A percentile compares a stretch with the other conserved stretches of the same genome.
phyloP scores from a whole-genome alignment of 352 stramenopile genomes.

The Pythium folliculosum region DNA sequence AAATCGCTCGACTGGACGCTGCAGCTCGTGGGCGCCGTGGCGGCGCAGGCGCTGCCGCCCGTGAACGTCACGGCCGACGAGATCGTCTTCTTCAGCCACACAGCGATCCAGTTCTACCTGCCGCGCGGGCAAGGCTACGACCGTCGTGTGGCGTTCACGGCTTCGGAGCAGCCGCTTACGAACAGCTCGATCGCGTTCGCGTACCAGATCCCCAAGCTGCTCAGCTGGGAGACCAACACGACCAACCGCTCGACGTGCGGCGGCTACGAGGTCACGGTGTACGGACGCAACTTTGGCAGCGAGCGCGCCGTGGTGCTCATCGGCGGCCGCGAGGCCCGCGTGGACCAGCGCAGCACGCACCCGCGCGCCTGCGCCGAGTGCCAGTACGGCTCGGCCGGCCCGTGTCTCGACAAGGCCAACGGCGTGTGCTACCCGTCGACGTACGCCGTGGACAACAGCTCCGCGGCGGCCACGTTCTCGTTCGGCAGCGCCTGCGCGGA shows the following conservation, averaged over 20 bases:
- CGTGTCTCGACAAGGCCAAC: slow-evolving; percentile 46
- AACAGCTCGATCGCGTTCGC: slow-evolving; percentile 44
- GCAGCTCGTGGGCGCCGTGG: slow-evolving; percentile 30
- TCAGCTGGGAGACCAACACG: slow-evolving; percentile 43
- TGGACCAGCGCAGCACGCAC: slow-evolving; percentile 45
- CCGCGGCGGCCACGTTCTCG: slow-evolving; percentile 29
- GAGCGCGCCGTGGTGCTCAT: slow-evolving; percentile 44
- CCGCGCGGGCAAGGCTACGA: slow-evolving; percentile 51
- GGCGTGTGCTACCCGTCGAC: slow-evolving; percentile 55
- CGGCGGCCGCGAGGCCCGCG: slow-evolving; percentile 52
- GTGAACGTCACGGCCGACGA: slow-evolving; percentile 39
- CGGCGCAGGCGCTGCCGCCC: slow-evolving; percentile 25
- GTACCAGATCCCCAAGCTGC: slow-evolving; percentile 45
- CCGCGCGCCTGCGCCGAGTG: slow-evolving; percentile 40
- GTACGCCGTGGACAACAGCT: slow-evolving; percentile 28
- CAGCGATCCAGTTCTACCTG: slow-evolving; percentile 55
- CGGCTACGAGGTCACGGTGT: slow-evolving; percentile 54
- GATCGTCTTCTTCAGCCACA: slow-evolving; percentile 63
- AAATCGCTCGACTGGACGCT: slow-evolving; percentile 45
- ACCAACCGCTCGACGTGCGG: slow-evolving; percentile 65
- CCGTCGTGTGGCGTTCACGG: slow-evolving; percentile 37
- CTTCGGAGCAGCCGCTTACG: slow-evolving; percentile 33
- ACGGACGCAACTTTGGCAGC: slow-evolving; percentile 66
- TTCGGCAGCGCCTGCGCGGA: slow-evolving; percentile 38
- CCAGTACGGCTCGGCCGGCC: slow-evolving; percentile 48